Evolutionary conservation across 2,329 filamentous ascomycete species (phyloP).

Genomic region (Fusarium subtropicale): DNA sequence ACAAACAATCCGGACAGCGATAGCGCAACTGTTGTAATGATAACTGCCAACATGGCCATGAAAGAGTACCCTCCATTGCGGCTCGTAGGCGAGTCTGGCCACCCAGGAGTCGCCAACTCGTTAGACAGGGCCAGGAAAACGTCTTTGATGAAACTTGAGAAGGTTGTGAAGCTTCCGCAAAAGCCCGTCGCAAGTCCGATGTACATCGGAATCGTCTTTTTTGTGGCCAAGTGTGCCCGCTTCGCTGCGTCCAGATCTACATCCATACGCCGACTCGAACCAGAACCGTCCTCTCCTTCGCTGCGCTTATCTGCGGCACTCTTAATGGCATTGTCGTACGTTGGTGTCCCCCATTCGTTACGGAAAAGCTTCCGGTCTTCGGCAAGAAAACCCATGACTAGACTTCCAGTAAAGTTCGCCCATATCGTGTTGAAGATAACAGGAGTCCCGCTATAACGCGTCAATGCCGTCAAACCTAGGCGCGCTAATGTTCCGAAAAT

Average conservation of each 20-base stretch:
- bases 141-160: constrained; percentile 87
- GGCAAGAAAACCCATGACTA: constrained; percentile 86
- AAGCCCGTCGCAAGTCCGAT: constrained; percentile 88
- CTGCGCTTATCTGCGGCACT: constrained; percentile 47
- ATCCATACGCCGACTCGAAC: constrained; percentile 20
- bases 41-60: constrained; percentile 80
- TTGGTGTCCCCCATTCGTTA: constrained; percentile 69
- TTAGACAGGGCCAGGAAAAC: constrained; percentile 84
- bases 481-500: constrained; percentile 86
- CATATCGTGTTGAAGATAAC: constrained; percentile 81
- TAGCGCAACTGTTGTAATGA: constrained; percentile 77
- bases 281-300: constrained; percentile 54
- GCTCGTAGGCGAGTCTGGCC: constrained; percentile 51
- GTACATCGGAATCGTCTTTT: constrained; percentile 90
- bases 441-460: constrained; percentile 81
- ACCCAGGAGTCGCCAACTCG: constrained; percentile 63
- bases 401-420: constrained; percentile 86
- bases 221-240: constrained; percentile 71
- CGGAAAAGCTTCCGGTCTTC: constrained; percentile 83
- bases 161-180: constrained; percentile 90
- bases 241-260: constrained; percentile 59
- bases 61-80: constrained; percentile 84
- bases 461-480: constrained; percentile 82
- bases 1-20: constrained; percentile 76
- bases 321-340: constrained; percentile 53